These are phyloP conservation scores for Leccinum insolens DNA, from an alignment of 1,284 basidiomycete species.

Conservation along the genomic window DNA sequence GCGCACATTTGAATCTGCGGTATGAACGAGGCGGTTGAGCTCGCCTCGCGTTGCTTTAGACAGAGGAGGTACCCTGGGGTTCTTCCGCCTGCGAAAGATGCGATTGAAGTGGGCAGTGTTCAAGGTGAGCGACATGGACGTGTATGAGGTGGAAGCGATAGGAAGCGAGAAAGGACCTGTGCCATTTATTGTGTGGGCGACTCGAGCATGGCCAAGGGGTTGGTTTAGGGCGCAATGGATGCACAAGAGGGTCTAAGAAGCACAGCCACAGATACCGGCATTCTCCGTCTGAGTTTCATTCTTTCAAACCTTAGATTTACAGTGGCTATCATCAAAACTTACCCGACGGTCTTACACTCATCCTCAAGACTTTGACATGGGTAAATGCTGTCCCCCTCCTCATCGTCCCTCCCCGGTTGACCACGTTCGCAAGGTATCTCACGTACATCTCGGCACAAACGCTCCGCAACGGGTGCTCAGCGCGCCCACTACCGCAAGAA, in stretches of 20 bases:
- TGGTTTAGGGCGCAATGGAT: conserved; percentile 13
- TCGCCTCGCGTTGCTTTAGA: conserved; percentile 97
- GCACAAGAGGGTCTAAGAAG: background rate
- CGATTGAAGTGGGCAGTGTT: conserved; percentile 19
- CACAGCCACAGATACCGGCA: conserved; percentile 27
- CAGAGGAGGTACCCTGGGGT: conserved; percentile 7
- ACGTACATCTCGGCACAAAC: conserved; percentile 93
- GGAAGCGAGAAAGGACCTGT: conserved; percentile 25
- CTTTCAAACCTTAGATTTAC: conserved; percentile 36
- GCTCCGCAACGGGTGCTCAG: conserved; percentile 90
- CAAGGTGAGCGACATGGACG: conserved; percentile 19
- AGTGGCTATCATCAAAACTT: conserved; percentile 33
- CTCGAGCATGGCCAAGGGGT: conserved; percentile 26
- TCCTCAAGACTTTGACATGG: conserved; percentile 54
- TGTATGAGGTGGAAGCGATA: conserved; percentile 28
- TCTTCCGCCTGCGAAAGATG: conserved; percentile 29
- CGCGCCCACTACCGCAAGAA: conserved; percentile 97
- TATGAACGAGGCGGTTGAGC: conserved; percentile 87
- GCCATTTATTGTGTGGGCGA: conserved; percentile 23
- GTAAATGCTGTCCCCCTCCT: conserved; percentile 42
- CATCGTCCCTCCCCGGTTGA: conserved; percentile 7
- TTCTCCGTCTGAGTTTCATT: conserved; percentile 27
- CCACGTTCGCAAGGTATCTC: conserved; percentile 74
- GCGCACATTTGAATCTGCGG: conserved; percentile 78
- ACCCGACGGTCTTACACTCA: conserved; percentile 19